Evolutionary conservation across 257 asterid species (phyloP).

Genomic region (Leptodermis oblonga): DNA sequence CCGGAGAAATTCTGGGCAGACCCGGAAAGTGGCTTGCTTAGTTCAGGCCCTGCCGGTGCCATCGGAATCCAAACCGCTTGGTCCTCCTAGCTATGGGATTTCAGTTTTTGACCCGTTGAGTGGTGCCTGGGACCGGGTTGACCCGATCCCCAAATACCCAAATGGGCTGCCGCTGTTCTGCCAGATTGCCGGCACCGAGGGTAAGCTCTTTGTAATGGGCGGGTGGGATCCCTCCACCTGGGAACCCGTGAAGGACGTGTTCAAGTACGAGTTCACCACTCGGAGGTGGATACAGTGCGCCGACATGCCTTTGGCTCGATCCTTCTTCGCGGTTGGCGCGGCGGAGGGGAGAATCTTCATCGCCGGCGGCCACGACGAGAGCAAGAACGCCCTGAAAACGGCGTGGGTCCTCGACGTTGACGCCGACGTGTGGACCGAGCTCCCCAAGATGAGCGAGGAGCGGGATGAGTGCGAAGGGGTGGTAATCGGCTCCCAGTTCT

Average conservation of each 20-base stretch:
- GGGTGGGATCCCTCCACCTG: constrained; percentile 81
- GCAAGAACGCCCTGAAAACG: constrained; percentile 67
- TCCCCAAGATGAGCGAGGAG: constrained; percentile 61
- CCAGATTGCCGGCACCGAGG: constrained; percentile 61
- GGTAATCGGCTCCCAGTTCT: constrained; percentile 55
- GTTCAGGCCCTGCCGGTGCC: constrained; percentile 53
- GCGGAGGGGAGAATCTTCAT: constrained; percentile 42
- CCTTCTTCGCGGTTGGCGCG: constrained; percentile 76
- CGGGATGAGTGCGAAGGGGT: constrained; percentile 92
- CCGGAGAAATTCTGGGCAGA: constrained; percentile 44
- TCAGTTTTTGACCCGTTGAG: constrained; percentile 55
- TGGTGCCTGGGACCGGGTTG: constrained; percentile 56
- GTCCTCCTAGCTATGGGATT: constrained; percentile 64
- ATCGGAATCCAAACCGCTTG: constrained; percentile 43
- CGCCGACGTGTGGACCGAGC: constrained; percentile 54
- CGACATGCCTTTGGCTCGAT: constrained; percentile 71
- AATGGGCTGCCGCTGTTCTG: constrained; percentile 79
- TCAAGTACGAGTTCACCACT: constrained; percentile 60
- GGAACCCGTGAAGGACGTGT: constrained; percentile 75
- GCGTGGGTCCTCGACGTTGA: constrained; percentile 48
- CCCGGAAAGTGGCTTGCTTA: constrained; percentile 59
- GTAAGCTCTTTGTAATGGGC: constrained; percentile 63
- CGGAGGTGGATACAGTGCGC: constrained; percentile 58
- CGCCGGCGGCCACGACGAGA: constrained; percentile 94
- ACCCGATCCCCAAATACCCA: constrained; percentile 59